Conservation (phyloP, 1,284 basidiomycete genomes). For the Apiotrichum mycotoxinovorans region DNA sequence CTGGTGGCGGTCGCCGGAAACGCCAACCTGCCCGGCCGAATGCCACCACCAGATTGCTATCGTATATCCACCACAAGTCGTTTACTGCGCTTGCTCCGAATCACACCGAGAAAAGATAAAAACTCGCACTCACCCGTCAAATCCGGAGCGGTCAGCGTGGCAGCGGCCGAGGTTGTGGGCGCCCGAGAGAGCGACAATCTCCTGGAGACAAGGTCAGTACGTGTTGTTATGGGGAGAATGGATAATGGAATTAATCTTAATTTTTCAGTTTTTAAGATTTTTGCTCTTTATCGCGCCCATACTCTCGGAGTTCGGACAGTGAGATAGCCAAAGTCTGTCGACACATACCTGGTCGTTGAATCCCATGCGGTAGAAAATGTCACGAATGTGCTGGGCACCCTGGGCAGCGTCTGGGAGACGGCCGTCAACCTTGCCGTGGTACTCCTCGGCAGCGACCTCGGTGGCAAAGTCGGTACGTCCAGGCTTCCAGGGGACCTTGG, state of each 20-base stretch:
- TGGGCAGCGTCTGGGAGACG: constrained; percentile 54
- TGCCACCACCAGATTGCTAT: too few relatives aligned
- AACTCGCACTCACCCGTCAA: constrained; percentile 46
- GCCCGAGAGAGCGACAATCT: constrained; percentile 58
- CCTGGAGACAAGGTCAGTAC: constrained; percentile 20
- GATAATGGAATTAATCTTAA: too few relatives aligned
- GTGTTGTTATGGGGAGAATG: too few relatives aligned
- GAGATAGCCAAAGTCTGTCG: constrained; percentile 6
- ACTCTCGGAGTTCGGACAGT: background rate
- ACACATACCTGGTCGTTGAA: constrained; percentile 49
- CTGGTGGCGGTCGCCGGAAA: too few relatives aligned
- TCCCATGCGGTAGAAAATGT: constrained; percentile 56
- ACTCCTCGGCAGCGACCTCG: constrained; percentile 42
- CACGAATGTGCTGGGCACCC: constrained; percentile 53
- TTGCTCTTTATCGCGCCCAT: too few relatives aligned
- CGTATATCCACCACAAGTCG: too few relatives aligned
- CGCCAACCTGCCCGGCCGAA: too few relatives aligned
- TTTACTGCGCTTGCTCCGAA: too few relatives aligned
- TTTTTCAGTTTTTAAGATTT: too few relatives aligned
- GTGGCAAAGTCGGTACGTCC: constrained; percentile 53
- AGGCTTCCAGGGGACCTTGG: constrained; percentile 53
- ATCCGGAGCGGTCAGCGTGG: constrained; percentile 53
- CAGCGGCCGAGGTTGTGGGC: constrained; percentile 56
- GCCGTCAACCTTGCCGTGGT: constrained; percentile 48
- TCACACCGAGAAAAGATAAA: too few relatives aligned